phyloP scores from a whole-genome alignment of 2,329 filamentous ascomycete species.

The Fusarium sp. region DNA sequence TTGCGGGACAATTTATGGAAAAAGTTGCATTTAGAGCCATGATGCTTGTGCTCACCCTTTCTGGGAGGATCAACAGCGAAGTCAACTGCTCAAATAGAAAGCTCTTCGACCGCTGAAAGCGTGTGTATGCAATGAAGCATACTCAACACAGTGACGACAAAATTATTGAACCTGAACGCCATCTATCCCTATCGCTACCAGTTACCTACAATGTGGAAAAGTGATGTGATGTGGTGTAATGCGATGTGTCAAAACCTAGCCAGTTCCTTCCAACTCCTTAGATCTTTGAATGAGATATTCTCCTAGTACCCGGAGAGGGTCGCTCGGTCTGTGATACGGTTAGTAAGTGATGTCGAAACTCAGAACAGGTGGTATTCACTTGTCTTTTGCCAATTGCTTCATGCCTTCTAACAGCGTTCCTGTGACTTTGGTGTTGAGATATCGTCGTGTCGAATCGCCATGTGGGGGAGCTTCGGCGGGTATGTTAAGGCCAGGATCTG shows the following conservation, averaged over 20 bases:
- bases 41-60: conserved; percentile 57
- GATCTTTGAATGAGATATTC: conserved; percentile 78
- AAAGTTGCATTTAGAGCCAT: conserved; percentile 61
- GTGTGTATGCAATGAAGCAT: conserved; percentile 48
- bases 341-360: conserved; percentile 10
- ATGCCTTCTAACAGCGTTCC: conserved; percentile 78
- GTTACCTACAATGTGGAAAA: conserved; percentile 9
- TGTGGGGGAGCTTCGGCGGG: conserved; percentile 72
- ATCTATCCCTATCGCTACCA: conserved; percentile 34
- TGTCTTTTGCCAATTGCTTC: conserved; percentile 78
- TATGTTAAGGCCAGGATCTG: conserved; percentile 66
- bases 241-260: conserved; percentile 28
- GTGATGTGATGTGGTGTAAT: conserved; percentile 10
- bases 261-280: conserved; percentile 69
- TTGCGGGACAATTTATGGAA: conserved; percentile 59
- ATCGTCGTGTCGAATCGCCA: conserved; percentile 77
- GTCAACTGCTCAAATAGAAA: conserved; percentile 54
- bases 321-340: conserved; percentile 65
- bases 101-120: conserved; percentile 52
- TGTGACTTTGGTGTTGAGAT: conserved; percentile 79
- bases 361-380: conserved; percentile 65
- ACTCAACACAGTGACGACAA: conserved; percentile 45
- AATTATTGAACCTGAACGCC: conserved; percentile 46
- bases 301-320: conserved; percentile 77
- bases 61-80: conserved; percentile 51